Conservation (phyloP, 371 early-diverging fungal genomes). For the Apophysomyces trapeziformis region DNA sequence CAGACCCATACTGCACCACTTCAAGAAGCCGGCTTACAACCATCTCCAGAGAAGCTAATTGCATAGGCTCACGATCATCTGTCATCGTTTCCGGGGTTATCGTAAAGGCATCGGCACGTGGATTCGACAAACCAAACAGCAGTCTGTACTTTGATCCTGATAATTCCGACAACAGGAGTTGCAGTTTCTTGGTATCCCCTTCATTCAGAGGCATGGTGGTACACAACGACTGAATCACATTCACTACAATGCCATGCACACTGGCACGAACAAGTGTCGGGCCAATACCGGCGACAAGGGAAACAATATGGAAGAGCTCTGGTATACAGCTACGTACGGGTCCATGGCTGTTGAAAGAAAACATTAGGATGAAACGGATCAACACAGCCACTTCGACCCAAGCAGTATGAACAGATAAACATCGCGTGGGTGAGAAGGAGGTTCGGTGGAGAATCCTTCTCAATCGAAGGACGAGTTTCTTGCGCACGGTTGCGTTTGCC, state of each 20-base stretch:
- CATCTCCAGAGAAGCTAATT: conserved; percentile 76
- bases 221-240: conserved; percentile 87
- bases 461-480: conserved; percentile 79
- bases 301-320: conserved; percentile 85
- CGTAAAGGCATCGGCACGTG: conserved; percentile 73
- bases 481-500: conserved; percentile 81
- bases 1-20: conserved; percentile 78
- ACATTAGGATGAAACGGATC: conserved; percentile 84
- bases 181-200: conserved; percentile 63
- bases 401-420: conserved; percentile 78
- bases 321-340: conserved; percentile 79
- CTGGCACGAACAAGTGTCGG: conserved; percentile 84
- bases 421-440: conserved; percentile 71
- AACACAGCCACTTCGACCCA: conserved; percentile 92
- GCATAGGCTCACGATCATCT: conserved; percentile 73
- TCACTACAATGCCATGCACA: conserved; percentile 91
- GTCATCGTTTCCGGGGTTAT: conserved; percentile 65
- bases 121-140: conserved; percentile 80
- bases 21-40: conserved; percentile 83
- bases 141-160: conserved; percentile 80
- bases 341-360: conserved; percentile 87
- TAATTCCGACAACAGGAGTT: conserved; percentile 66
- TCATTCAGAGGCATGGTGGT: conserved; percentile 75
- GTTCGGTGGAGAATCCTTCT: conserved; percentile 78
- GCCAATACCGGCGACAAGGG: conserved; percentile 84